These are phyloP conservation scores for Penicillium paxilli DNA, from an alignment of 495 filamentous ascomycete species.

Conservation along the genomic window DNA sequence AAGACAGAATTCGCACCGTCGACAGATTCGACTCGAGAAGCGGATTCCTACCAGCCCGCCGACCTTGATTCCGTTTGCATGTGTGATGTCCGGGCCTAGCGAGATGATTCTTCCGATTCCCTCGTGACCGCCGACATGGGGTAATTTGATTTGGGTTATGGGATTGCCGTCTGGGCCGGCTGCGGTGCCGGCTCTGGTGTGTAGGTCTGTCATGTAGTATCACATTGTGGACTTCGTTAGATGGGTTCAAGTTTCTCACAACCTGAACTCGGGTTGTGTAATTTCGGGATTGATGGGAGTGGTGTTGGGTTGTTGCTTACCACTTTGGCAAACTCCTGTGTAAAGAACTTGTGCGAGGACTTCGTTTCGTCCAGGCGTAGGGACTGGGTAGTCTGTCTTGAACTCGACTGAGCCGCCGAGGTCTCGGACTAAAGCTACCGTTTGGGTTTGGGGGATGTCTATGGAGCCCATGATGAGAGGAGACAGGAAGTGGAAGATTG, in stretches of 20 bases:
- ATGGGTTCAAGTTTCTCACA: background rate
- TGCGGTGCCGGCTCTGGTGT: constrained; percentile 48
- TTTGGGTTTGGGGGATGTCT: constrained; percentile 42
- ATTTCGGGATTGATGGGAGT: background rate
- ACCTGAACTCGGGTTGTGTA: too few species aligned
- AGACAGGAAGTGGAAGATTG: background rate
- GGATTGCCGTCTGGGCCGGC: constrained; percentile 43
- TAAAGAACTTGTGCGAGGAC: constrained; percentile 52
- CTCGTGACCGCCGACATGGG: constrained; percentile 52
- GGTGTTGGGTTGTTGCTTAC: constrained; percentile 18
- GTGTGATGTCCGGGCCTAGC: constrained; percentile 33
- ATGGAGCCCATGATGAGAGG: constrained; percentile 17
- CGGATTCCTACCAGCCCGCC: constrained; percentile 48
- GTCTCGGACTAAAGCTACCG: constrained; percentile 43
- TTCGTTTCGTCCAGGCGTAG: constrained; percentile 42
- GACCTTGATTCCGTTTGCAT: constrained; percentile 31
- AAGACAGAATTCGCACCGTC: constrained; percentile 49
- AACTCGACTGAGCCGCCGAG: constrained; percentile 48
- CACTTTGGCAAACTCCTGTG: constrained; percentile 50
- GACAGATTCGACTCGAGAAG: constrained; percentile 46
- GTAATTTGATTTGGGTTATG: constrained; percentile 50
- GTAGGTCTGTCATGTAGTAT: too few species aligned
- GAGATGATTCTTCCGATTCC: constrained; percentile 46
- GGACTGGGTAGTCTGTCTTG: constrained; percentile 47
- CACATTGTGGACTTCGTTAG: background rate